Evolutionary conservation across 768 basidiomycete genomes (phyloP), one percentile per base, ranked within the genome.

Genomic region (Pholiota conissans): DNA sequence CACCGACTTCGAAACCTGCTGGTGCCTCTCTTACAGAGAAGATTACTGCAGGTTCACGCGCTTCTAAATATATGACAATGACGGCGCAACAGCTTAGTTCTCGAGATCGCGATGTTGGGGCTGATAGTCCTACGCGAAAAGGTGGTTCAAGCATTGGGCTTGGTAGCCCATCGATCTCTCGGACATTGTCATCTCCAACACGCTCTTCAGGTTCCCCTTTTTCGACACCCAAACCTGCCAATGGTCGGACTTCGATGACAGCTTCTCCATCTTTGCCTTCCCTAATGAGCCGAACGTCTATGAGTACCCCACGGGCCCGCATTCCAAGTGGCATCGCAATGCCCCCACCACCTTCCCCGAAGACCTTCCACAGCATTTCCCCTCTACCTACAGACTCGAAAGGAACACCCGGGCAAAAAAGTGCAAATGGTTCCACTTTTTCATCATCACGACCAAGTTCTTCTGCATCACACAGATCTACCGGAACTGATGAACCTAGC

Each of bases 21-120:
- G 61, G 70, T 52, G 55, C 76, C 53, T 64, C 70, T 57, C 71
- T 74, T 22, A 63, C 71, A 5, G 71, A 76, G 66, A 74, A 75
- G 62, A 86, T 95, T 57, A 92, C 93, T 3, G 86, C 85, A 5
- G 93, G 93, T 3, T 92, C 92, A 2, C 79, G 93, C 45, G 93
- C 93, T 9, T 89, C 90, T 40, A 90, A 88, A 69, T 95, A 94
- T 68, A 77, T 89, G 29, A 84, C 86, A 14, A 84, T 94, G 83
- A 95, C 91, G 1, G 93, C 93, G 0, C 84, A 88, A 67, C 90
- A 93, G 63, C 80, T 95, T 58, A 84, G 71, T 67, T 81, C 77
- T 22, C 81, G 81, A 50, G 73, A 65, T 57, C 55, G 28, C 28
- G 50, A 73, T 56, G 60, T 65, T 45, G 61, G 58, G 45, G 54